Conservation (phyloP, 1,139 yeast genomes). For the Pneumocystis oryctolagi region DNA sequence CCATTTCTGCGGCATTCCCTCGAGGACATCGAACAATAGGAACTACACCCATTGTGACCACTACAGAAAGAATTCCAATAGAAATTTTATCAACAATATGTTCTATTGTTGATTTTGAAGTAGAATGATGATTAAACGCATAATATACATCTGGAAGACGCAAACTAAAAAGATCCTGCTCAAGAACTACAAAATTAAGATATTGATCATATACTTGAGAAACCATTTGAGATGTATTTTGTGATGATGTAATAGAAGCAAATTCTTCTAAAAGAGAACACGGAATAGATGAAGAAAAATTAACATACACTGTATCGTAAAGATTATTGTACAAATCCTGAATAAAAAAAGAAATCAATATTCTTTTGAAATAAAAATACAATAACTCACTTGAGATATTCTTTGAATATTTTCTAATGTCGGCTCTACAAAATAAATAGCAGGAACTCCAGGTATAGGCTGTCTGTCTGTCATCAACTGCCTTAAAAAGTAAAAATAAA, state of each 20-base stretch:
- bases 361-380: background rate
- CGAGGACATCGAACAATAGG: constrained; percentile 85
- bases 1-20: constrained; percentile 90
- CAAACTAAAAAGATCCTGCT: constrained; percentile 73
- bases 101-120: constrained; percentile 64
- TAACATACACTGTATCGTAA: constrained; percentile 66
- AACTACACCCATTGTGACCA: constrained; percentile 52
- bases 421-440: constrained; percentile 79
- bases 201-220: constrained; percentile 89
- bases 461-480: constrained; percentile 53
- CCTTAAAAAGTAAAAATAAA: constrained; percentile 7
- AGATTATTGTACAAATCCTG: constrained; percentile 56
- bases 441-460: constrained; percentile 85
- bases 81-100: constrained; percentile 54
- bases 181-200: constrained; percentile 80
- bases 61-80: constrained; percentile 61
- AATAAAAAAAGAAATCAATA: background rate
- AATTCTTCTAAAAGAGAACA: constrained; percentile 74
- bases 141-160: constrained; percentile 55
- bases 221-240: constrained; percentile 44
- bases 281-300: constrained; percentile 66
- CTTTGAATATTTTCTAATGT: constrained; percentile 54
- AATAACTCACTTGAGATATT: constrained; percentile 33
- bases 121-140: constrained; percentile 50
- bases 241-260: constrained; percentile 59